Base-by-base conservation (phyloP, 2,329 filamentous ascomycete species). In the Neopestalotiopsis sp. region DNA sequence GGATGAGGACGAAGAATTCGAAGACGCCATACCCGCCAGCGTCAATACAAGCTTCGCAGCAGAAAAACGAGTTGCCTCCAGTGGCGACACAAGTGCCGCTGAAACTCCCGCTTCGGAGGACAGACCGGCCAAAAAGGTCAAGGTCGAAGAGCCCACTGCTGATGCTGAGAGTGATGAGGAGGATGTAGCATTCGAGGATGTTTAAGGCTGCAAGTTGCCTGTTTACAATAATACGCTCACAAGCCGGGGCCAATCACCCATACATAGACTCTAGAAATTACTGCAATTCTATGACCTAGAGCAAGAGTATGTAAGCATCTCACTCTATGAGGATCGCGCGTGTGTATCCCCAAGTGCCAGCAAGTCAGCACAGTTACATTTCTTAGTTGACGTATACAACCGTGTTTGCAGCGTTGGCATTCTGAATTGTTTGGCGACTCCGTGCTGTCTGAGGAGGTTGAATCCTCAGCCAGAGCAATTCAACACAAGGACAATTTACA, bases 61-160 rank as follows among this genome's bases (percentile, higher is more conserved):
- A 69, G 76, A 75, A 52, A 77, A 80, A 70, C 74, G 76, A 32
- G 68, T 63, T 13, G 68, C 71, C 1, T 78, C 77, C 1, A 79
- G 74, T 59, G 77, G 71, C n/a, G 74, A 75, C 10, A 78, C 76
- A 14, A 78, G 77, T 58, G 73, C 73, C 17, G 76, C 76, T 1
- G 76, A 77, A 24, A 79, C 77, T 4, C 77, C 77, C 9, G 72
- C 74, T 2, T 76, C 76, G 13, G 82, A 85, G 71, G 80, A 81
- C 34, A 78, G 83, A 63, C 81, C 86, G 12, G 74, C 82, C 2
- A 90, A 90, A 80, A 85, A 85, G 66, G 79, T 84, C 45, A 86
- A 85, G 74, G 77, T 88, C 14, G 86, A 87, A 45, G 78, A 83
- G 70, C 80, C 85, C 64, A 67, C 72, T 3, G 73, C 75, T 30